These are phyloP conservation scores for Blastobotrys robertii DNA, from an alignment of 805 yeast genomes.

Conservation along the genomic window DNA sequence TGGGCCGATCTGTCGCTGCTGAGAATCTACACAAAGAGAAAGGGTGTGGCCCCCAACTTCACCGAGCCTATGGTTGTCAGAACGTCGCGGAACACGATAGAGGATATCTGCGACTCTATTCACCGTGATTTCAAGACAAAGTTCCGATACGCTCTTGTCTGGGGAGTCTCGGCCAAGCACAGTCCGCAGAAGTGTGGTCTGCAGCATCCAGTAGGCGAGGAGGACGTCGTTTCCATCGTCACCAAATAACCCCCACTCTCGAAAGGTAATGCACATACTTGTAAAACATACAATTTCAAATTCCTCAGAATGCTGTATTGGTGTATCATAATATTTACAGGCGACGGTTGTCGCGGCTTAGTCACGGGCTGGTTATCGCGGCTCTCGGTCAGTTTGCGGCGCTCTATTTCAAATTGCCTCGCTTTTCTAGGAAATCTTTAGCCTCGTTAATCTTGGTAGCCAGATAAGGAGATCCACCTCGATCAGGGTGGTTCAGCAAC, in stretches of 20 bases:
- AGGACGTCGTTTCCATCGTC: conserved; percentile 87
- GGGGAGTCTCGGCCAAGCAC: conserved; percentile 94
- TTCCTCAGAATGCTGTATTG: background rate
- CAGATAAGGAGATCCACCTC: conserved; percentile 73
- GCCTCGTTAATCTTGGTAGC: conserved; percentile 86
- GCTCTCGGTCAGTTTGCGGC: background rate
- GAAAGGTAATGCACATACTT: background rate
- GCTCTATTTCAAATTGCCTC: conserved; percentile 28
- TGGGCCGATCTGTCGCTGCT: conserved; percentile 80
- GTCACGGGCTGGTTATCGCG: background rate
- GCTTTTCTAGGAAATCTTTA: conserved; percentile 65
- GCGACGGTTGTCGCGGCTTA: background rate
- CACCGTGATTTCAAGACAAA: conserved; percentile 88
- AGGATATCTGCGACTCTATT: conserved; percentile 81
- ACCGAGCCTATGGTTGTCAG: conserved; percentile 88
- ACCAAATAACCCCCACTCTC: conserved; percentile 44
- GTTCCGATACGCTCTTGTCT: conserved; percentile 88
- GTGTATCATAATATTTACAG: conserved; percentile 5
- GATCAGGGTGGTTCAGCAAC: conserved; percentile 81
- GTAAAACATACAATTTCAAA: background rate
- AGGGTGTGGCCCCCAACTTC: conserved; percentile 76
- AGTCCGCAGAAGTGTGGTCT: conserved; percentile 96
- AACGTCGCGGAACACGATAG: conserved; percentile 58
- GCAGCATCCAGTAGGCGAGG: conserved; percentile 73
- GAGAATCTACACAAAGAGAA: conserved; percentile 73